phyloP scores from a whole-genome alignment of 148 eudicot species.

The Chenopodium formosanum region DNA sequence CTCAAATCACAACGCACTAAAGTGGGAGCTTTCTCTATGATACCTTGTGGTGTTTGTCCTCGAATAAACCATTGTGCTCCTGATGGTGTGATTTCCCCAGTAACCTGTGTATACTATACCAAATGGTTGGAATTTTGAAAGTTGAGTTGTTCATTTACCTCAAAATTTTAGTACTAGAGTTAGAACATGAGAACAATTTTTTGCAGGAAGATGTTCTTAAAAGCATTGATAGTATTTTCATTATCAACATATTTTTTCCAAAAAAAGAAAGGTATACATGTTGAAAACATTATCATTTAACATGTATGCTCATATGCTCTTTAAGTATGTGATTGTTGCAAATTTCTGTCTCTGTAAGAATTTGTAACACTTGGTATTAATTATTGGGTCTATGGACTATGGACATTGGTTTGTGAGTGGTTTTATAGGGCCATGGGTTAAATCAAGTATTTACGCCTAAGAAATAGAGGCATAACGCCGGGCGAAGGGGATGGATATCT shows the following conservation, averaged over 20 bases:
- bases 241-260: too few species aligned
- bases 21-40: constrained; percentile 51
- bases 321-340: not conserved
- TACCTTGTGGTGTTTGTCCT: constrained; percentile 80
- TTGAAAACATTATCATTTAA: too few species aligned
- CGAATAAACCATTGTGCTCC: constrained; percentile 58
- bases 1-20: constrained; percentile 14
- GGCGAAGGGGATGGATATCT: too few species aligned
- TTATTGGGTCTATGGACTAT: too few species aligned
- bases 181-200: too few species aligned
- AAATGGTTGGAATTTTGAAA: constrained; percentile 51
- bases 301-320: not conserved
- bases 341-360: not conserved
- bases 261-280: too few species aligned
- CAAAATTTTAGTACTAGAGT: not conserved
- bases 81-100: constrained; percentile 69
- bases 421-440: too few species aligned
- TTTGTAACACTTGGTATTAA: too few species aligned
- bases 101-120: constrained; percentile 56
- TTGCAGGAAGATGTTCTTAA: not conserved
- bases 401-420: too few species aligned
- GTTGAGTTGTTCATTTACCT: not conserved
- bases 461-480: too few species aligned
- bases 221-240: not conserved
- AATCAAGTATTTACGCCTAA: too few species aligned